Conservation (phyloP, 2,329 filamentous ascomycete genomes). For the Celoporthe dispersa region DNA sequence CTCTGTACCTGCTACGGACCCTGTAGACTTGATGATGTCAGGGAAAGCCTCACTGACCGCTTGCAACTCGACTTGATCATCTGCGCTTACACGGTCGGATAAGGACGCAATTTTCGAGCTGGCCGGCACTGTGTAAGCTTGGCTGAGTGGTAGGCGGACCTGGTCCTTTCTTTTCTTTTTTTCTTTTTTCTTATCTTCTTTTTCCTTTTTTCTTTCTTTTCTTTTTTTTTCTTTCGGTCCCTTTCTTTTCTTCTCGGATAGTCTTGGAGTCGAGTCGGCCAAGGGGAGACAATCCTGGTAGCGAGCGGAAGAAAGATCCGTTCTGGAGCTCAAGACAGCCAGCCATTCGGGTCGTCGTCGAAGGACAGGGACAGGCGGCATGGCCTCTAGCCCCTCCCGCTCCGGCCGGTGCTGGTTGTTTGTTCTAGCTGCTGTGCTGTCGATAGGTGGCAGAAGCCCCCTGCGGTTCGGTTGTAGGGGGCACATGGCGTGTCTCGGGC, state of each 20-base stretch:
- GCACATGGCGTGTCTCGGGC: slow-evolving; percentile 9
- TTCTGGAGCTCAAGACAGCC: background rate
- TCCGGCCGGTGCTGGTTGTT: background rate
- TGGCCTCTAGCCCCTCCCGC: too few relatives aligned
- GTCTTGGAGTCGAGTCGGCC: slow-evolving; percentile 6
- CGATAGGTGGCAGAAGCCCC: background rate
- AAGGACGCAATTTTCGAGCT: background rate
- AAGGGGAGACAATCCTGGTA: slow-evolving; percentile 7
- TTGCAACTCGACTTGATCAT: slow-evolving; percentile 10
- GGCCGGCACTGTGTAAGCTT: slow-evolving; percentile 2
- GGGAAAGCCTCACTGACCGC: slow-evolving; percentile 4
- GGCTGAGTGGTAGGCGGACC: slow-evolving; percentile 4
- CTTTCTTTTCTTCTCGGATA: slow-evolving; percentile 1
- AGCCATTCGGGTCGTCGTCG: background rate
- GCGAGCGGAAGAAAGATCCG: slow-evolving; percentile 10
- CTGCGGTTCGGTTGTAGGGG: background rate
- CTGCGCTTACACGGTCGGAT: slow-evolving; percentile 8
- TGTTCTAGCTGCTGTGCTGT: background rate
- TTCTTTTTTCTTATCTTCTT: slow-evolving; percentile 8
- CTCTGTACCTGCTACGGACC: background rate
- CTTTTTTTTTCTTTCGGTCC: slow-evolving; percentile 1
- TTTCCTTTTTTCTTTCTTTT: background rate
- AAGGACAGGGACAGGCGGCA: background rate
- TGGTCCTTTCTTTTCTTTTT: background rate
- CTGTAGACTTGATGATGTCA: slow-evolving; percentile 9